Conservation (phyloP, 257 asterid species). For the Datura wrightii region DNA sequence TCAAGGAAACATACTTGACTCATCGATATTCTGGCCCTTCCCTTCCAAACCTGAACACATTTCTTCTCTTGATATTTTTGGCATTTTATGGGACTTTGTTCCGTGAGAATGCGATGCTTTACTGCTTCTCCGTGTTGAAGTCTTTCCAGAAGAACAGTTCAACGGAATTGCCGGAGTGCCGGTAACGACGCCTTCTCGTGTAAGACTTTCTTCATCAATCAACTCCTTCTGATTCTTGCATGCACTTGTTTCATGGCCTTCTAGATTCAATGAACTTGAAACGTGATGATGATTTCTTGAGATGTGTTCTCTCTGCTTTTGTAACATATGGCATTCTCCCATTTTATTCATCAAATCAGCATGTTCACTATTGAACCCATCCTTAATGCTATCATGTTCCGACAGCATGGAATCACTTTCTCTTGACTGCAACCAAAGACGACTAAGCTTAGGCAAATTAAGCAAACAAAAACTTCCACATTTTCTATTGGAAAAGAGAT, state of each 20-base stretch:
- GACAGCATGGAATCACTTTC: constrained; percentile 37
- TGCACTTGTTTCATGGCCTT: constrained; percentile 41
- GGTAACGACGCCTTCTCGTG: constrained; percentile 44
- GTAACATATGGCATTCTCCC: constrained; percentile 40
- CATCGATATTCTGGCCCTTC: constrained; percentile 44
- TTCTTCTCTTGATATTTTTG: constrained; percentile 60
- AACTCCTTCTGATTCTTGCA: constrained; percentile 39
- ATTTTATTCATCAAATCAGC: constrained; percentile 37
- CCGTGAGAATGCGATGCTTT: constrained; percentile 51
- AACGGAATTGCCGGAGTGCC: constrained; percentile 27
- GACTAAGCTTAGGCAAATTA: constrained; percentile 16
- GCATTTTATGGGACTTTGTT: constrained; percentile 47
- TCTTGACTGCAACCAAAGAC: constrained; percentile 53
- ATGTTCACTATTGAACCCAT: constrained; percentile 40
- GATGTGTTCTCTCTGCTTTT: constrained; percentile 38
- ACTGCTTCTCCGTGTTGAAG: constrained; percentile 47
- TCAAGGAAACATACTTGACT: constrained; percentile 53
- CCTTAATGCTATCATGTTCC: constrained; percentile 39
- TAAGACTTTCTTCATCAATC: constrained; percentile 44
- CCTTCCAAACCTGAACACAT: constrained; percentile 45
- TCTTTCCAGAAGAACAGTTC: constrained; percentile 47
- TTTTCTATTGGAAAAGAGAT: constrained; percentile 10
- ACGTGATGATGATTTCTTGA: constrained; percentile 35
- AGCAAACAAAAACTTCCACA: background rate
- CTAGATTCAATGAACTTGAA: constrained; percentile 43